Conservation (phyloP, 2,329 filamentous ascomycete genomes). For the Fusarium vanettenii region DNA sequence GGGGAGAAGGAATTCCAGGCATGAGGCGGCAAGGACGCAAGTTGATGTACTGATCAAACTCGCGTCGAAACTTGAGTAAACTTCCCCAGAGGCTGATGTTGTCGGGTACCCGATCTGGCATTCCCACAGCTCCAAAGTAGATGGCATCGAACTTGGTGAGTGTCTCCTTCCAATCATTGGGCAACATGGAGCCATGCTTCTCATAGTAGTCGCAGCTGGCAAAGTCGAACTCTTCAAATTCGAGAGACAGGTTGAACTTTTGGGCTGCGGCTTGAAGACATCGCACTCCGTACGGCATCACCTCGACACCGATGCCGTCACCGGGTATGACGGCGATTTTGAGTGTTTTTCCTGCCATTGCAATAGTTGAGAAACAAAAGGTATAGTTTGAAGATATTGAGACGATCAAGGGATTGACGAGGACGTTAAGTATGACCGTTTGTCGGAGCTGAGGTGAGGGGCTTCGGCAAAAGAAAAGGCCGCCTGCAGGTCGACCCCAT, state of each 20-base stretch:
- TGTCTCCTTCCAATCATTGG: conserved; percentile 60
- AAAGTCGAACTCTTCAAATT: conserved; percentile 73
- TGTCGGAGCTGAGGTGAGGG: not conserved
- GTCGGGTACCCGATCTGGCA: conserved; percentile 67
- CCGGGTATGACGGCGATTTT: conserved; percentile 73
- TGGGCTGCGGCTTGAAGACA: conserved; percentile 66
- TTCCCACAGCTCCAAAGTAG: conserved; percentile 75
- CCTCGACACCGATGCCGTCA: conserved; percentile 77
- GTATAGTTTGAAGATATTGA: not conserved
- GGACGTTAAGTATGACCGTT: not conserved
- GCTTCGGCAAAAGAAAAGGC: conserved; percentile 22
- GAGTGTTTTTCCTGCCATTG: conserved; percentile 50
- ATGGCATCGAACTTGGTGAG: conserved; percentile 73
- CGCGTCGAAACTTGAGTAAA: conserved; percentile 74
- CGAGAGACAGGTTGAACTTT: conserved; percentile 63
- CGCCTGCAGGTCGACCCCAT: not conserved
- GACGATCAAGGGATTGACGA: not conserved
- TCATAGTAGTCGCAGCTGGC: conserved; percentile 71
- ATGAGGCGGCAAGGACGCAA: conserved; percentile 73
- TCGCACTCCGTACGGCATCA: conserved; percentile 71
- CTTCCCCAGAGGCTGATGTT: conserved; percentile 76
- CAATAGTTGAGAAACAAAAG: no score
- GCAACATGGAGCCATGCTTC: conserved; percentile 57
- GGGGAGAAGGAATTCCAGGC: conserved; percentile 68
- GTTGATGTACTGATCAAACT: conserved; percentile 77